phyloP scores from a whole-genome alignment of 306 rosid species.

The Datisca glomerata region DNA sequence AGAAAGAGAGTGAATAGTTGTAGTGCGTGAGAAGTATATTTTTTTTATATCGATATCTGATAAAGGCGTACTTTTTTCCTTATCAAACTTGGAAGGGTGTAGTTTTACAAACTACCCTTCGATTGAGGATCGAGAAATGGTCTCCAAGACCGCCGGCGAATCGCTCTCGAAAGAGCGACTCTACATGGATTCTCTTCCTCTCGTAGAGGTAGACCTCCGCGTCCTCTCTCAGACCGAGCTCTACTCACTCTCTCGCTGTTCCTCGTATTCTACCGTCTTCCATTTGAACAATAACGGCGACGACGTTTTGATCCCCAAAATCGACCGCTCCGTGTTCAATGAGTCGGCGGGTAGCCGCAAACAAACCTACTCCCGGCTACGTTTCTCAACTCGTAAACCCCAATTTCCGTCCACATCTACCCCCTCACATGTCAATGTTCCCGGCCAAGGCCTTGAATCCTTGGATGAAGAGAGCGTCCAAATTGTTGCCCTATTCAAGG shows the following conservation, averaged over 20 bases:
- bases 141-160: conserved; percentile 25
- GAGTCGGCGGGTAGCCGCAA: conserved; percentile 94
- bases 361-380: conserved; percentile 79
- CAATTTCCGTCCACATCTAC: conserved; percentile 17
- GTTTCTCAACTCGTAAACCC: conserved; percentile 47
- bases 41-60: no score
- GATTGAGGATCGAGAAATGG: no score
- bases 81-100: no score
- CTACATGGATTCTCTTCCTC: conserved; percentile 26
- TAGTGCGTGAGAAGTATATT: no score
- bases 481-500: conserved; percentile 32
- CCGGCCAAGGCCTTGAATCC: conserved; percentile 22
- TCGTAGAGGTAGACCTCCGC: conserved; percentile 57
- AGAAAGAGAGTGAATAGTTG: no score
- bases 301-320: conserved; percentile 48
- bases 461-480: conserved; percentile 30
- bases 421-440: conserved; percentile 11
- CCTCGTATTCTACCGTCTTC: conserved; percentile 16
- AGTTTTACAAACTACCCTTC: no score
- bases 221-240: conserved; percentile 67
- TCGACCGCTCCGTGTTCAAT: conserved; percentile 84
- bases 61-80: no score
- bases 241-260: conserved; percentile 39
- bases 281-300: conserved; percentile 25
- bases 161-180: conserved; percentile 15